Percentiles rank a stretch among this genome's conserved stretches.
phyloP scores from a whole-genome alignment of 1,284 basidiomycete genomes.

The Rhodotorula sp. region DNA sequence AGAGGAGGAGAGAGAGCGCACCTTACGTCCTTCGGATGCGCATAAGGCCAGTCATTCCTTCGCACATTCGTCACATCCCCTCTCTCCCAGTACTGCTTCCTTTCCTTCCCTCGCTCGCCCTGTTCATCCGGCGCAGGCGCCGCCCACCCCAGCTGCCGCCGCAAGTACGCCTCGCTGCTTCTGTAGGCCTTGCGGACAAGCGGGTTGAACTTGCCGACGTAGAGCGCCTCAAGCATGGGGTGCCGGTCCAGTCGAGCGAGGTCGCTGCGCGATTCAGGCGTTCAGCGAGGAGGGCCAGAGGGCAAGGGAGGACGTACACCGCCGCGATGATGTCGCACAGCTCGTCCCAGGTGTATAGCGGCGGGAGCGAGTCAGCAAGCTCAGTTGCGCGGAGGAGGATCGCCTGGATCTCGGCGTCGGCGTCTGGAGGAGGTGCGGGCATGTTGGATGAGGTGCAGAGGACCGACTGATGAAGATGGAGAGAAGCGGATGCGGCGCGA shows the following conservation, averaged over 20 bases:
- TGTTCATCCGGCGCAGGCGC: background rate
- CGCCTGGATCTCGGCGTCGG: background rate
- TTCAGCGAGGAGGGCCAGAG: background rate
- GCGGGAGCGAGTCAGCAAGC: background rate
- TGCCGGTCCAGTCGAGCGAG: conserved; percentile 24
- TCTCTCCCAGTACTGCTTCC: conserved; percentile 15
- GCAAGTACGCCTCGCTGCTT: conserved; percentile 21
- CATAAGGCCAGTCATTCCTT: conserved; percentile 32
- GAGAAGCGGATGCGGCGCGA: background rate
- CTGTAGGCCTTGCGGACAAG: conserved; percentile 8
- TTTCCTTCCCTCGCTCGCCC: background rate
- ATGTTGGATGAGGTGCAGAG: background rate
- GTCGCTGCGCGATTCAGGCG: background rate
- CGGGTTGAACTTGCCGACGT: conserved; percentile 22
- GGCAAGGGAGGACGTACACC: background rate
- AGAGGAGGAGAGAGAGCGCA: background rate
- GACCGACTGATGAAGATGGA: background rate
- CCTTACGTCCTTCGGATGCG: conserved; percentile 17
- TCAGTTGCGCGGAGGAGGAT: conserved; percentile 4
- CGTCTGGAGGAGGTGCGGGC: background rate
- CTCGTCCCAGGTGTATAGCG: conserved; percentile 17
- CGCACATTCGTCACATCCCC: conserved; percentile 13
- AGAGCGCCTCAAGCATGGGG: conserved; percentile 23
- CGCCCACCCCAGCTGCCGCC: conserved; percentile 17
- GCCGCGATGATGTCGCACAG: conserved; percentile 12